A percentile compares a stretch with the other conserved stretches of the same genome.
These are phyloP conservation scores for Brettanomyces anomalus DNA, from an alignment of 805 yeast species.

Conservation along the genomic window DNA sequence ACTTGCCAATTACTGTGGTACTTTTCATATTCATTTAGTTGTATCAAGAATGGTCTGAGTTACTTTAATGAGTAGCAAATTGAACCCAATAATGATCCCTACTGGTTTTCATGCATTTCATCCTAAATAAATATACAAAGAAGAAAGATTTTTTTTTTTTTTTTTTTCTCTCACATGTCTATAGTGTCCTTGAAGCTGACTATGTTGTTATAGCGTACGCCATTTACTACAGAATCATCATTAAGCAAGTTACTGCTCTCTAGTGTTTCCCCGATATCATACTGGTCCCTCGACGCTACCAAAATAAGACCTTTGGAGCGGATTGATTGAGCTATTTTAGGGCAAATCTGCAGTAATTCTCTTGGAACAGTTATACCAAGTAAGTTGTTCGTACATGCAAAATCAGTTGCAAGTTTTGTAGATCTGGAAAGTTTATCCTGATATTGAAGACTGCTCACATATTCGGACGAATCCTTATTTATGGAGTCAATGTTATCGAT, in stretches of 20 bases:
- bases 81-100: no score
- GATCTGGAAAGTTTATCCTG: constrained; percentile 49
- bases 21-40: no score
- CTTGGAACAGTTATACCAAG: constrained; percentile 77
- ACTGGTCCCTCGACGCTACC: constrained; percentile 37
- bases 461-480: constrained; percentile 27
- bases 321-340: constrained; percentile 64
- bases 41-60: no score
- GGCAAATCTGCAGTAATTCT: constrained; percentile 61
- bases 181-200: constrained; percentile 59
- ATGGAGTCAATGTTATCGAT: constrained; percentile 28
- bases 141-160: no score
- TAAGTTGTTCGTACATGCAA: constrained; percentile 74
- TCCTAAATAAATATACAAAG: background rate
- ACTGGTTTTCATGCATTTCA: background rate
- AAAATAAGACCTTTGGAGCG: constrained; percentile 74
- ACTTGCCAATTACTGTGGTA: no score
- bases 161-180: constrained; percentile 15
- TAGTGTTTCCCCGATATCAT: constrained; percentile 2
- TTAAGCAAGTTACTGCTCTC: constrained; percentile 26
- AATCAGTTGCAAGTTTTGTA: constrained; percentile 71
- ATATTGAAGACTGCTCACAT: constrained; percentile 22
- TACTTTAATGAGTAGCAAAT: no score
- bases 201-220: constrained; percentile 53
- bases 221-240: constrained; percentile 37